Percentiles rank a stretch among this genome's conserved stretches.
phyloP scores from a whole-genome alignment of 129 eudicot genomes.

The Centaurea solstitialis region DNA sequence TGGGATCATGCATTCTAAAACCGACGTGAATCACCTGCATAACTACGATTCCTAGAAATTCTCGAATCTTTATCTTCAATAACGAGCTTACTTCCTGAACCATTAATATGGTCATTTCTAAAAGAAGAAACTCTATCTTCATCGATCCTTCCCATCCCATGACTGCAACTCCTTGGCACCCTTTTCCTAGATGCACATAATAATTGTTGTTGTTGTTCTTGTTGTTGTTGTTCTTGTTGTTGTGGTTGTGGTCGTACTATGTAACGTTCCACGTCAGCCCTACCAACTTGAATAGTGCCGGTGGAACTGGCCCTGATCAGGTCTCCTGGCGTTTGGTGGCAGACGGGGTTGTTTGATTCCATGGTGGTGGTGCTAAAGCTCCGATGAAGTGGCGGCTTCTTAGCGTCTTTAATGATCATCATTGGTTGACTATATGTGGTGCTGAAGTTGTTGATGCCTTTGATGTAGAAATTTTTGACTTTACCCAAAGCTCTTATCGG shows the following conservation, averaged over 20 bases:
- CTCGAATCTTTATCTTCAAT: neutral
- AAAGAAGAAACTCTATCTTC: slow-evolving; percentile 48
- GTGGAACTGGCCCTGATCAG: slow-evolving; percentile 50
- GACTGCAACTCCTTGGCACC: slow-evolving; percentile 49
- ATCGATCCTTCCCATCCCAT: slow-evolving; percentile 53
- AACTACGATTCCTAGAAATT: neutral
- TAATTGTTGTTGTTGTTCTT: neutral
- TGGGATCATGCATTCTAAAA: neutral
- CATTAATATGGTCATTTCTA: slow-evolving; percentile 16
- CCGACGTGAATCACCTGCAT: neutral
- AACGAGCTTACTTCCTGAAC: neutral
- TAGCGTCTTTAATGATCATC: slow-evolving; percentile 18
- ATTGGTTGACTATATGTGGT: slow-evolving; percentile 26
- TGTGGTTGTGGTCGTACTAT: slow-evolving; percentile 15
- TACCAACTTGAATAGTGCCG: slow-evolving; percentile 1
- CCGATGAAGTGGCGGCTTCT: slow-evolving; percentile 31
- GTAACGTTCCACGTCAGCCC: slow-evolving; percentile 30
- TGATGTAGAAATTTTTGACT: slow-evolving; percentile 55
- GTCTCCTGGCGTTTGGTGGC: slow-evolving; percentile 19
- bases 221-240: neutral
- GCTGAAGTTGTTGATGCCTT: slow-evolving; percentile 50
- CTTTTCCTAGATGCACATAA: slow-evolving; percentile 16
- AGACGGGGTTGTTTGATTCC: slow-evolving; percentile 14
- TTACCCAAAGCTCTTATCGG: slow-evolving; percentile 50
- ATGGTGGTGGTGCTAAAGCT: slow-evolving; percentile 50